Conservation (phyloP, 1,139 yeast species). For the Geotrichum histeridarum region DNA sequence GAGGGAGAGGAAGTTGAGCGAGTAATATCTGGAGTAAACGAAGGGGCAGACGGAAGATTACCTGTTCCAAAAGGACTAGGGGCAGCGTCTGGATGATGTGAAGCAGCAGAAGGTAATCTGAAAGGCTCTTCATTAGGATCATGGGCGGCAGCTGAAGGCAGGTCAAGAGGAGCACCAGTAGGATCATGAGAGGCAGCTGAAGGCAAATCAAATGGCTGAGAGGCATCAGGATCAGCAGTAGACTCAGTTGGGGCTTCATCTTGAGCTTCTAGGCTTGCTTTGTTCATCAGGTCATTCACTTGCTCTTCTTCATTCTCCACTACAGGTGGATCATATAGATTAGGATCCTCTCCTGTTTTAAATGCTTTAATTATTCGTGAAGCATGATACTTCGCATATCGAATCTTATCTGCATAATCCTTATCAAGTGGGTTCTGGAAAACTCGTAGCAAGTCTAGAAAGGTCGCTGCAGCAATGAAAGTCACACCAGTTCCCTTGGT, state of each 20-base stretch:
- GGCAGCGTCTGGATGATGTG: constrained; percentile 19
- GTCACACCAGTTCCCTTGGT: constrained; percentile 43
- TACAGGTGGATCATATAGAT: constrained; percentile 34
- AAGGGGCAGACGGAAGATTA: constrained; percentile 14
- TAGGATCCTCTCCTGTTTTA: constrained; percentile 50
- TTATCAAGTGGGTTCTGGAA: constrained; percentile 33
- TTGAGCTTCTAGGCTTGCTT: constrained; percentile 4
- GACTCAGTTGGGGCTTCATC: no score
- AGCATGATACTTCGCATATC: constrained; percentile 56
- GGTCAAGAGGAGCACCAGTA: constrained; percentile 2
- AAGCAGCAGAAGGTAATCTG: constrained; percentile 16
- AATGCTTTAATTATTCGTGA: constrained; percentile 48
- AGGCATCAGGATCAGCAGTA: constrained; percentile 2
- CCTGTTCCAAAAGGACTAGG: constrained; percentile 5
- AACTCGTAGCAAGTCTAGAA: constrained; percentile 44
- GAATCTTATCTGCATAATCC: constrained; percentile 42
- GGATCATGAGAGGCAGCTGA: constrained; percentile 20
- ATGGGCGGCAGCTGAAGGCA: constrained; percentile 15
- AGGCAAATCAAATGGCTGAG: constrained; percentile 16
- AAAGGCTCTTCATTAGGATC: constrained; percentile 2
- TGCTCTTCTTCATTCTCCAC: constrained; percentile 14
- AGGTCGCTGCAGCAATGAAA: constrained; percentile 48
- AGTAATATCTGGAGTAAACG: constrained; percentile 1
- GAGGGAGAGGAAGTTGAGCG: constrained; percentile 19
- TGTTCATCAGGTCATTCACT: constrained; percentile 12